Evolutionary conservation across 23 red algal species (phyloP), one percentile per base, ranked within the genome.

Genomic region (Gracilaria vermiculophylla): DNA sequence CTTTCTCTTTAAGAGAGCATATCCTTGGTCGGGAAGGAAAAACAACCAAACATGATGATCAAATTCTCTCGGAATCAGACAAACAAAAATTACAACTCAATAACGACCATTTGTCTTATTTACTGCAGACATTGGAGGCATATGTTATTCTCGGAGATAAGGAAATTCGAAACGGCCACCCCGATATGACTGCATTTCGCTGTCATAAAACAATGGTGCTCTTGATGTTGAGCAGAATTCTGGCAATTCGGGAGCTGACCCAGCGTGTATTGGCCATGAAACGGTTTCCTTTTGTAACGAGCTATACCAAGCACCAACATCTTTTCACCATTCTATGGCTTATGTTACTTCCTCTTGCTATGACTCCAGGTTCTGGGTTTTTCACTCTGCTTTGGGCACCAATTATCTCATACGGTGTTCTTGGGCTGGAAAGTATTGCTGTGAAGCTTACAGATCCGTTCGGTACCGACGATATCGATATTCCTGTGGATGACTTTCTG

Each of bases 81-180:
- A 57, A 43, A 23, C 33, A 71, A 33, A 48, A 19, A 35, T 56
- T 86, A 1, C 62, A 49, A 72, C 32, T 8, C 27, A 70, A 42
- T 44, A 31, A 27, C 9, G 23, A 54, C 23, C 81, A 15, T 33
- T 73, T 86, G 37, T 58, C 62, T 5, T 62, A 86, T 43, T 40
- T 86, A n/a, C 60, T 86, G 34, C 61, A 86, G 60, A 86, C 81
- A 39, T 42, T 86, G 16, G 81, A 86, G 67, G 58, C 61, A 32
- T 86, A 86, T 44, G 34, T 86, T 53, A 29, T 86, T 55, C 31
- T 74, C 10, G 41, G 73, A 54, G 81, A 86, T 48, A 69, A 58
- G 12, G 36, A 58, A 19, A 29, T 15, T 37, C 62, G 81, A 27
- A 43, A 47, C 23, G 36, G 42, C 24, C 67, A 42, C 20, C 20